Base-by-base conservation (phyloP, 768 basidiomycete species). In the Kwoniella shandongensis region DNA sequence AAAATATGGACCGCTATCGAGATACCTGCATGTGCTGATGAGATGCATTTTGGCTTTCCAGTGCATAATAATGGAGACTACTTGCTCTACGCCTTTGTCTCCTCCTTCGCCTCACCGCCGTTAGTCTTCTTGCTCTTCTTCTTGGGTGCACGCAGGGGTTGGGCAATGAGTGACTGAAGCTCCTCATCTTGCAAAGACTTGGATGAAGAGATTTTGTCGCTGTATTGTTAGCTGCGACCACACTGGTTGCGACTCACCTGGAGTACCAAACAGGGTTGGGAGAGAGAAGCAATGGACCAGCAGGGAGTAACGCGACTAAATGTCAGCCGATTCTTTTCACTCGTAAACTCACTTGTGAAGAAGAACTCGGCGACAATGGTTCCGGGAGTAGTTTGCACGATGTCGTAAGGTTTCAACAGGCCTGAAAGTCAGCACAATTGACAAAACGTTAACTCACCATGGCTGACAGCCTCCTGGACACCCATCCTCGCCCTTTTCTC, bases 401-500 rank as follows among this genome's bases (percentile, higher is more conserved):
- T 89, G 76, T 96, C 93, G 78, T 93, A 97, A 42, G 91, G 89
- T 78, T 91, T 91, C 61, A 98, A 85, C 44, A 97, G 82, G 70
- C 70, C 72, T 74, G 38, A 11, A 11, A 41, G 13, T 45, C n/a
- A 26, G 44, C 44, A 23, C 7, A 22, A 45, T 4, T 22, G 20
- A 26, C 25, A 8, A 7, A 45, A 45, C n/a, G 25, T 7, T 8
- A 7, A 26, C 69, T 41, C 44, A 71, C 85, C 85, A 76, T 99
- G 96, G 75, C 93, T 88, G 35, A 93, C 91, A 45, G 94, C 93
- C 79, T 98, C 96, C 75, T 89, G 87, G 30, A 98, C 83, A 65
- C 94, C 96, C 82, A 98, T 87, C 35, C 94, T 86, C 25, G 91
- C 87, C 51, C 90, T 85, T 79, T 93, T 93, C 82, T 98, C 94